Evolutionary conservation across 306 rosid genomes (phyloP), one percentile per base, ranked within the genome.

Genomic region (Fragaria iinumae): DNA sequence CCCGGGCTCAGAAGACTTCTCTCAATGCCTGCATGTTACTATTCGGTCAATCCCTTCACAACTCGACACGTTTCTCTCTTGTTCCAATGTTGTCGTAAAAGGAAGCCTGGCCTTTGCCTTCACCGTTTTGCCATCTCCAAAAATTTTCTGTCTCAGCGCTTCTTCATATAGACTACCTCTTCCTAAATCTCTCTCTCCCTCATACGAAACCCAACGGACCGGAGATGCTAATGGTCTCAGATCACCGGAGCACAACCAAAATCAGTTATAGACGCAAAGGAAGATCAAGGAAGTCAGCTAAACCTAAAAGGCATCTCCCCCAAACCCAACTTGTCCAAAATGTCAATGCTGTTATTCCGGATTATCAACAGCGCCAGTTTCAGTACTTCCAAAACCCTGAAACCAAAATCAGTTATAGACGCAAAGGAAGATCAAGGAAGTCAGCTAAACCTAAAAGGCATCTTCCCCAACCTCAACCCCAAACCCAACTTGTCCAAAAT

Each of bases 381-480:
- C 6, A 21, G 82, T 60, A 78, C 65, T 11, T 74, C 49, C 80
- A 69, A 49, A 80, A 72, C 53, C 71, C 81, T 18, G 82, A 76
- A 73, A 8, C 65, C 71, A 50, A 82, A 71, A 64, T 73, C 12
- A 21, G 32, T 56, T 17, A n/a, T 7, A 11, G 18, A 16, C 47
- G 21, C 80, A 83, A 89, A 69, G 67, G 83, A 8, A 89, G 10
- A 27, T 14, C 68, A 10, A 57, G 80, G n/a, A 89, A 67, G 50
- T 29, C 84, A 14, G 67, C 41, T 29, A 81, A 39, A 78, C 80
- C 65, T 47, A 88, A 90, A 72, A 92, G 90, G 68, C 72, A 12
- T 36, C 9, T 21, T 14, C 25, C 55, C 0, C 34, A 25, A 27
- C 20, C 48, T 12, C 69, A 72, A 56, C 21, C 44, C 11, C 27